Evolutionary conservation across 768 basidiomycete species (phyloP), one percentile per base, ranked within the genome.

Genomic region (Naganishia onofrii): DNA sequence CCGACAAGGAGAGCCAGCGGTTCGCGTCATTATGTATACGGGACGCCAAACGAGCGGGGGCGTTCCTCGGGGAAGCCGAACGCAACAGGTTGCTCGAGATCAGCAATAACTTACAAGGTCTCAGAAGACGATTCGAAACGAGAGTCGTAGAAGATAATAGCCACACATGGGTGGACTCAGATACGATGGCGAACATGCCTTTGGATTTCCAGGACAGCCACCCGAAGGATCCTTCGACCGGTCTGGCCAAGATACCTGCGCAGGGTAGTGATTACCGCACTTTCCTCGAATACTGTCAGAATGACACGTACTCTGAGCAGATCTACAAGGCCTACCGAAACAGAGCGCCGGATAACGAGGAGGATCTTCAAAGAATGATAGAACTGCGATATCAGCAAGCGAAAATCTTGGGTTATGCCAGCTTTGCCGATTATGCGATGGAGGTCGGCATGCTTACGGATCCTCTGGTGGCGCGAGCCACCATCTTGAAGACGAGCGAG

Each of bases 301-400:
- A 28, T 23, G 65, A 66, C 31, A 34, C 23, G 17, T 21, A 23
- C 13, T 34, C 46, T 3, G 17, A 51, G 19, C 31, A 66, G 28
- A 23, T 36, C 9, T 57, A 17, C 38, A 68, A 57, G 38, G 32
- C 15, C n/a, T 29, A 10, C 13, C 17, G 56, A 29, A 42, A n/a
- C 34, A 38, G 31, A 23, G 54, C 54, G 8, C 67, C 67, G 8
- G 56, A 8, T 13, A 68, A 68, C 42, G 54, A 57, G 19, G 28
- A 42, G 17, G 54, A 57, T n/a, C 26, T 68, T 1, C 26, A 44
- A 46, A 12, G 42, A 15, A 44, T 58, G 38, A 42, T 68, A 26
- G 54, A 56, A 31, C 10, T 56, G 23, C 32, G 55, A 19, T 36
- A 42, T n/a, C 26, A 56, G n/a, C 29, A 58, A 29, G 67, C 67